Evolutionary conservation across 2,329 filamentous ascomycete genomes (phyloP).

Genomic region (Alternaria sp.): DNA sequence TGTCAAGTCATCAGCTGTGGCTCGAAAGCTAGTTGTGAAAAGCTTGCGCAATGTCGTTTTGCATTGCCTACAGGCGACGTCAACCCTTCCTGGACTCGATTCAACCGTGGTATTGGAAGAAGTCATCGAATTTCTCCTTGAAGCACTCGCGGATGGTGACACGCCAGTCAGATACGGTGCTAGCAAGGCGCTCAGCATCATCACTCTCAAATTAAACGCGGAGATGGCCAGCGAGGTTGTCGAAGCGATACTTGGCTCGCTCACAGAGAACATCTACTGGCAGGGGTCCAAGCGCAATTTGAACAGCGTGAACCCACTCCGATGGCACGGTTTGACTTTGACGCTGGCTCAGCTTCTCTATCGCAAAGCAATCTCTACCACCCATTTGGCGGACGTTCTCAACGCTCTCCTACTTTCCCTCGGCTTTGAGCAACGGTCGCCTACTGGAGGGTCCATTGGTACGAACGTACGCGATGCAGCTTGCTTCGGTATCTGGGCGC

Average conservation of each 20-base stretch:
- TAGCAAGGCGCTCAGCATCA: constrained; percentile 88
- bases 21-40: constrained; percentile 83
- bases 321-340: constrained; percentile 92
- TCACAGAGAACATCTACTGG: constrained; percentile 67
- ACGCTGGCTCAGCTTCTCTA: constrained; percentile 88
- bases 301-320: constrained; percentile 76
- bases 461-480: constrained; percentile 93
- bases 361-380: constrained; percentile 76
- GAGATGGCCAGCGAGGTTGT: constrained; percentile 88
- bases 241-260: constrained; percentile 77
- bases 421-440: constrained; percentile 85
- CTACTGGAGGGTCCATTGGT: constrained; percentile 83
- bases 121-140: constrained; percentile 80
- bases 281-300: constrained; percentile 65
- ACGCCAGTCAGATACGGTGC: constrained; percentile 89
- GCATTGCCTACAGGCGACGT: constrained; percentile 61
- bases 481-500: constrained; percentile 93
- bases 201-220: constrained; percentile 78
- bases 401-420: constrained; percentile 79
- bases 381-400: constrained; percentile 74
- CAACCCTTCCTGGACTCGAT: constrained; percentile 44
- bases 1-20: constrained; percentile 75
- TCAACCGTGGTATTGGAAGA: constrained; percentile 66
- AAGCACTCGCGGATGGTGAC: constrained; percentile 81
- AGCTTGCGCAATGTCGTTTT: constrained; percentile 77